Evolutionary conservation across 2,329 filamentous ascomycete species (phyloP), one percentile per base, ranked within the genome.

Genomic region (Scorias spongiosa): DNA sequence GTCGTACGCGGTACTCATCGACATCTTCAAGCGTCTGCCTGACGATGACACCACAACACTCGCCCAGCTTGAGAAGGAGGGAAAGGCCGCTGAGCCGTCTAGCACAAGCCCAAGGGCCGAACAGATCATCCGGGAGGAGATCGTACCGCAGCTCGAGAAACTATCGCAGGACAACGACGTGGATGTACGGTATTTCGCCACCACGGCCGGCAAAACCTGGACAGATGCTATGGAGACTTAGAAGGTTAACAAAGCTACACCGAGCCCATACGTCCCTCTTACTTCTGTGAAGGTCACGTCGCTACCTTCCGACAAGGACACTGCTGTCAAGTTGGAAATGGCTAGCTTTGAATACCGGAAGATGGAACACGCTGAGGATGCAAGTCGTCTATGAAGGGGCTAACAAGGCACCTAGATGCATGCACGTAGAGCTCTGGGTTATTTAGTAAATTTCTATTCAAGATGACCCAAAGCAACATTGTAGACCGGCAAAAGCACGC

Each of bases 91-190:
- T 68, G 48, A 63, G 58, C 55, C 75, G 28, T 62, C 85, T 15
- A 53, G 56, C 30, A 57, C 53, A 39, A 44, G 43, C n/a, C 43
- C 53, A 17, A 54, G 54, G 49, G 59, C 59, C 30, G 51, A 58
- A 38, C 52, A 57, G 41, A 49, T 61, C 8, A 57, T 62, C 43
- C 49, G 54, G 42, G 55, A 58, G 29, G 81, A 84, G 59, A 81
- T 96, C 60, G 67, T 94, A 59, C 88, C 89, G 20, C 89, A 86
- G 61, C 69, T 98, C 55, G 84, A 89, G 70, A 95, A 95, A 71
- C 73, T 98, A 58, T 88, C 95, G 71, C 84, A 89, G 68, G 91
- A 98, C 62, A 85, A 93, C 53, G 91, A 98, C 67, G 89, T 96
- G 54, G 91, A 98, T 67, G 91, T 98, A 58, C 80, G 91, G 64